Base-by-base conservation (phyloP, 225 moss, liverwort and hornwort species). In the Sphagnum tenellum region DNA sequence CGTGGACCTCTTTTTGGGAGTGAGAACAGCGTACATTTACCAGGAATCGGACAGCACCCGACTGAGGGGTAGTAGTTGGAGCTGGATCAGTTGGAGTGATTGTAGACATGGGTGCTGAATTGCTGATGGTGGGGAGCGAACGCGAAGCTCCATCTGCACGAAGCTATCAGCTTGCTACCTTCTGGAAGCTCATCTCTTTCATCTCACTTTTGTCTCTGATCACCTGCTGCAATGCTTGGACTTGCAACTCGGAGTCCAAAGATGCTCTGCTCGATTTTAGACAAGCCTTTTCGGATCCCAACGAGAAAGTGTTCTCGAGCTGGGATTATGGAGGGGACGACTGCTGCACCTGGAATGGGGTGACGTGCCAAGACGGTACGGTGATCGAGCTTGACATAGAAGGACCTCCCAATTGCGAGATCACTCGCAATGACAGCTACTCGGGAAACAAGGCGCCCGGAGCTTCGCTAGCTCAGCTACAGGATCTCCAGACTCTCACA, bases 321-420 rank as follows among this genome's bases (percentile, higher is more conserved):
- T 83, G 83, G 83, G 62, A 70, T 14, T 44, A 49, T 1, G 75
- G 67, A 49, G 64, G 45, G 59, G 58, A 29, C 64, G 77, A 83
- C 3, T 83, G 83, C 49, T 83, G 83, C 76, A 64, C 69, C 9
- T 83, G 83, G 83, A 56, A 59, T 11, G 83, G 83, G 7, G 61
- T 83, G 4, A 77, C 83, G 29, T 83, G 83, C 71, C 76, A 74
- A 65, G 74, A 79, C 59, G 73, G 70, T 3, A 59, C 56, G 1
- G 45, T 79, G 45, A 65, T 72, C 46, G 55, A 9, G 12, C 52
- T 83, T 14, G 65, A 79, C 11, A 67, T 83, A n/a, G 83, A 79
- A 53, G 83, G 83, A 0, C 79, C 79, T 7, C 11, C 70, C 7
- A 47, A 49, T 59, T 62, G 73, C 65, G 53, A 45, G 3, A 58